phyloP scores from a whole-genome alignment of 805 yeast genomes.

The Candida tibetensis region DNA sequence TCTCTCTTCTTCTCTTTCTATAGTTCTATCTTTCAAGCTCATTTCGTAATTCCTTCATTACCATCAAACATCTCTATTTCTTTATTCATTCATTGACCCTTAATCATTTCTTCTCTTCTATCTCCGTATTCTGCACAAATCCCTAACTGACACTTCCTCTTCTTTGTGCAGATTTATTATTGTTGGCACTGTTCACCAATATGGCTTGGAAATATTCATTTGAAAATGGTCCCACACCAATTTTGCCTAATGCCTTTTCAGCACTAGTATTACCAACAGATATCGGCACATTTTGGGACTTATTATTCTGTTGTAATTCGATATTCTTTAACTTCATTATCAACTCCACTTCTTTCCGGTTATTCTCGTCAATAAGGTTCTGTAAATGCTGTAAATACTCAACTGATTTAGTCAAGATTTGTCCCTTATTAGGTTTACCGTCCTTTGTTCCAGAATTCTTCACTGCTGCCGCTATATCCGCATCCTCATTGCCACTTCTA shows the following conservation, averaged over 20 bases:
- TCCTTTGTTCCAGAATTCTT: slow-evolving; percentile 63
- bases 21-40: too few species aligned
- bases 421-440: slow-evolving; percentile 85
- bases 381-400: slow-evolving; percentile 69
- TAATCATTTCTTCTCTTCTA: too few species aligned
- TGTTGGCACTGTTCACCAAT: slow-evolving; percentile 11
- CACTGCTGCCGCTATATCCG: slow-evolving; percentile 28
- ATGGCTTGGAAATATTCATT: slow-evolving; percentile 28
- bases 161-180: slow-evolving; percentile 8
- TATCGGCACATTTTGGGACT: slow-evolving; percentile 40
- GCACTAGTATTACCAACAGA: slow-evolving; percentile 66
- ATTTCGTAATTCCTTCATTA: too few species aligned
- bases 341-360: slow-evolving; percentile 74
- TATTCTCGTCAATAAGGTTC: slow-evolving; percentile 71
- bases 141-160: slow-evolving; percentile 8
- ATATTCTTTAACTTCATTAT: slow-evolving; percentile 56
- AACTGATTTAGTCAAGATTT: slow-evolving; percentile 70
- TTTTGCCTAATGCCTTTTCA: slow-evolving; percentile 67
- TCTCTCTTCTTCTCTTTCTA: too few species aligned
- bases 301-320: slow-evolving; percentile 43
- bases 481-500: slow-evolving; percentile 16
- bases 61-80: too few species aligned
- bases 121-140: too few species aligned
- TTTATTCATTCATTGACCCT: too few species aligned
- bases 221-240: slow-evolving; percentile 81